phyloP scores from a whole-genome alignment of 768 basidiomycete species.

The Dacryopinax primogenitus region DNA sequence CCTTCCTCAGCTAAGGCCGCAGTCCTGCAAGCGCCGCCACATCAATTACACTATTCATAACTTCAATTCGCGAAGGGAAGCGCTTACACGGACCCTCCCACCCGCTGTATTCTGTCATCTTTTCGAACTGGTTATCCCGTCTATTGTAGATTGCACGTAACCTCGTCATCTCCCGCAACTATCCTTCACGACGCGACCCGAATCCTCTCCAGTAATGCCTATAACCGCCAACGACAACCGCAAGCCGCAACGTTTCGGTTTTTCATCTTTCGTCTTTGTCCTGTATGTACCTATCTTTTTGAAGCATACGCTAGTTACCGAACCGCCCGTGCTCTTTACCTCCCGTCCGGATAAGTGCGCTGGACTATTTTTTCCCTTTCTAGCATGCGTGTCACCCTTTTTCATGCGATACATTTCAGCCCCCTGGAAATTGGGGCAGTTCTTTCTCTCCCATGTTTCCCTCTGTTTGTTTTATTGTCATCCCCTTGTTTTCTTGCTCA shows the following conservation, averaged over 20 bases:
- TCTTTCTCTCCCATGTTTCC: not conserved
- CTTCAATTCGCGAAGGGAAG: slow-evolving; percentile 7
- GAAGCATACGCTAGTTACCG: not conserved
- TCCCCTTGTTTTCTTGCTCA: not conserved
- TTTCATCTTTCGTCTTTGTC: not conserved
- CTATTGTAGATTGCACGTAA: slow-evolving; percentile 7
- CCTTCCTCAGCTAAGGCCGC: not conserved
- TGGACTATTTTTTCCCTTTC: not conserved
- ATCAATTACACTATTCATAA: not conserved
- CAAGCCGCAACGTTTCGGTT: not conserved
- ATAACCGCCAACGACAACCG: not conserved
- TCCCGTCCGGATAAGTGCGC: not conserved
- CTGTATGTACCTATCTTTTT: not conserved
- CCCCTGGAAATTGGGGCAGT: not conserved
- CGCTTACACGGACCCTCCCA: not conserved
- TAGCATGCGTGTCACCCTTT: not conserved
- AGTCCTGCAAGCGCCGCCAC: not conserved
- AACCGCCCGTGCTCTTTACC: not conserved
- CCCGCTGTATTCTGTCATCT: slow-evolving; percentile 2
- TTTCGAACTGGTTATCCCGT: not conserved
- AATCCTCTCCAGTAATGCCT: slow-evolving; percentile 1
- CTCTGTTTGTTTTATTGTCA: not conserved
- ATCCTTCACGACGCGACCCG: not conserved
- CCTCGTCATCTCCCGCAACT: slow-evolving; percentile 1
- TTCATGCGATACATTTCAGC: slow-evolving; percentile 1